Conservation (phyloP, 2,329 filamentous ascomycete genomes). For the Neobulgaria alba region DNA sequence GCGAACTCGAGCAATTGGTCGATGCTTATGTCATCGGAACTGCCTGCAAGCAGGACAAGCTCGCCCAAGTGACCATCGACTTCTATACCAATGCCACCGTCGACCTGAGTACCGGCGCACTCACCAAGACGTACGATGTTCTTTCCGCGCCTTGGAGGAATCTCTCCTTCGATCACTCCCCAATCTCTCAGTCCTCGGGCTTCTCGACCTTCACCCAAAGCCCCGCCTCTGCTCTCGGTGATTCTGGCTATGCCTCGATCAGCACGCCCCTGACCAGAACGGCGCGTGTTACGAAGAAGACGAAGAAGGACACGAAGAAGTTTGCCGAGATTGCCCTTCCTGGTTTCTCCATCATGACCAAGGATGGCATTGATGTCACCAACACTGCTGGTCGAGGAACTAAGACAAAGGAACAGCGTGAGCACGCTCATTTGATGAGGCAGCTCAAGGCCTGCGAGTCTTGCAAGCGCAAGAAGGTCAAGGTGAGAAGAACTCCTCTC, state of each 20-base stretch:
- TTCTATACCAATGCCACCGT: conserved; percentile 51
- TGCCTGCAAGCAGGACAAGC: conserved; percentile 48
- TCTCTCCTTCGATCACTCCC: conserved; percentile 29
- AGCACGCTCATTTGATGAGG: conserved; percentile 58
- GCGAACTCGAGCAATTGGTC: conserved; percentile 53
- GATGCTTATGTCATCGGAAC: conserved; percentile 47
- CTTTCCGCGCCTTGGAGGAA: conserved; percentile 34
- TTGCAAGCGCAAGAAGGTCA: conserved; percentile 55
- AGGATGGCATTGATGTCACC: conserved; percentile 54
- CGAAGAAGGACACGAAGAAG: conserved; percentile 24
- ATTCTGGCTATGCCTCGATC: conserved; percentile 21
- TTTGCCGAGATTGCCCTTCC: conserved; percentile 33
- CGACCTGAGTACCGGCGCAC: conserved; percentile 50
- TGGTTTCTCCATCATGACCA: conserved; percentile 60
- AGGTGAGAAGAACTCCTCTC: conserved; percentile 24
- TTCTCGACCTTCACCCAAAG: conserved; percentile 35
- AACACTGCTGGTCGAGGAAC: conserved; percentile 52
- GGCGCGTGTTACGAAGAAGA: conserved; percentile 21
- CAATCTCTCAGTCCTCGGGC: conserved; percentile 43
- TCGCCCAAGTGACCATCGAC: conserved; percentile 47
- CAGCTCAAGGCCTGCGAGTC: conserved; percentile 59
- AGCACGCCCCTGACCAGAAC: conserved; percentile 17
- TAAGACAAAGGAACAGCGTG: conserved; percentile 60
- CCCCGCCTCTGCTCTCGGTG: conserved; percentile 35
- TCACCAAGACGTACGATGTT: conserved; percentile 30